These are phyloP conservation scores for Arxiozyma telluris DNA, from an alignment of 1,139 yeast species.

Conservation along the genomic window DNA sequence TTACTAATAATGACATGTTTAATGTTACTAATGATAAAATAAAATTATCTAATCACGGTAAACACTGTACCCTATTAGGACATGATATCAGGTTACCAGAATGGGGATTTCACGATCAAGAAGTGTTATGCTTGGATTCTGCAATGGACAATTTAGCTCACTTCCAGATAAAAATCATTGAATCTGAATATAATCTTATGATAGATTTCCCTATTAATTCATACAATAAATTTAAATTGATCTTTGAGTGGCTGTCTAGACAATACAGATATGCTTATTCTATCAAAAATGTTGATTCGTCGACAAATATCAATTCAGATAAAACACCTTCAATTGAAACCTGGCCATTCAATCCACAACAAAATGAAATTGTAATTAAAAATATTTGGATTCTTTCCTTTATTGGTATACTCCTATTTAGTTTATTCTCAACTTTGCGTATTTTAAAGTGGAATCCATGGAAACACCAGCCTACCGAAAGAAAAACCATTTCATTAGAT, in stretches of 20 bases:
- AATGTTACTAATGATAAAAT: constrained; percentile 47
- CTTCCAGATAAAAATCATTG: constrained; percentile 40
- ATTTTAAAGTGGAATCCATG: constrained; percentile 19
- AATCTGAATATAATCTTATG: neutral
- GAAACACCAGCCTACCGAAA: constrained; percentile 1
- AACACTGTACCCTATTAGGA: constrained; percentile 51
- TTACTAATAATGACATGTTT: constrained; percentile 26
- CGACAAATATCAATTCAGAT: no score
- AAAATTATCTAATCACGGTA: constrained; percentile 50
- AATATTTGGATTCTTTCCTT: constrained; percentile 18
- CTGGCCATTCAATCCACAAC: constrained; percentile 16
- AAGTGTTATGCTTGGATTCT: constrained; percentile 61
- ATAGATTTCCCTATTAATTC: neutral
- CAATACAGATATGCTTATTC: constrained; percentile 19
- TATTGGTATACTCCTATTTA: constrained; percentile 6
- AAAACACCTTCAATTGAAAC: constrained; percentile 5
- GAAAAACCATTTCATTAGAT: constrained; percentile 2
- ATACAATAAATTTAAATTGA: constrained; percentile 3
- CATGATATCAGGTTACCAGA: constrained; percentile 56
- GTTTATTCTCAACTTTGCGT: neutral
- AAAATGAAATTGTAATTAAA: constrained; percentile 6
- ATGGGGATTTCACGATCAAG: constrained; percentile 67
- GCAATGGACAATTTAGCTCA: constrained; percentile 52
- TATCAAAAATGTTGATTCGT: constrained; percentile 6
- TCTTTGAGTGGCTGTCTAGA: constrained; percentile 10